Percentiles rank a stretch among this genome's conserved stretches.
These are phyloP conservation scores for Neurospora africana DNA, from an alignment of 495 filamentous ascomycete species.

Conservation along the genomic window DNA sequence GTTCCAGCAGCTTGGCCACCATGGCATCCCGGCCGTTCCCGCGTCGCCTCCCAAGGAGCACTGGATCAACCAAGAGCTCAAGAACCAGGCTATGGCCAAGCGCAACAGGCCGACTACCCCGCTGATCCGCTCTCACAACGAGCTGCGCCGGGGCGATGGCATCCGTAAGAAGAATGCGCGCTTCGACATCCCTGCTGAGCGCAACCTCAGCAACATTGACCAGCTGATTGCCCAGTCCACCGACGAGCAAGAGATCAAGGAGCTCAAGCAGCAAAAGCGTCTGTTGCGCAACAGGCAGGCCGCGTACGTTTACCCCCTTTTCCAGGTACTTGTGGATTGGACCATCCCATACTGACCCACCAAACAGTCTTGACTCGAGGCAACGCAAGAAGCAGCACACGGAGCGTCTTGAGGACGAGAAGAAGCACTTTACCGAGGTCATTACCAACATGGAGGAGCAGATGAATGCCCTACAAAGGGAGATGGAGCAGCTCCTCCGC, in stretches of 20 bases:
- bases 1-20: conserved; percentile 39
- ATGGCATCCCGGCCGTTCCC: conserved; percentile 29
- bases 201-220: conserved; percentile 92
- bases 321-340: conserved; percentile 10
- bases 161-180: conserved; percentile 99
- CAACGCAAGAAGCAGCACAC: conserved; percentile 99
- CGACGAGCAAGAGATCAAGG: conserved; percentile 92
- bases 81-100: conserved; percentile 53
- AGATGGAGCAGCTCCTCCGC: conserved; percentile 54
- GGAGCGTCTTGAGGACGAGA: conserved; percentile 91
- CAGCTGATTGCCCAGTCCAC: conserved; percentile 76
- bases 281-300: conserved; percentile 91
- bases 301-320: conserved; percentile 54
- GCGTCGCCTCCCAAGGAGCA: conserved; percentile 46
- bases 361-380: conserved; percentile 74
- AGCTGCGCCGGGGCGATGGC: conserved; percentile 73
- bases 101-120: conserved; percentile 62
- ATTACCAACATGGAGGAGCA: conserved; percentile 75
- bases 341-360: conserved; percentile 27
- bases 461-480: conserved; percentile 52
- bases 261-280: conserved; percentile 96
- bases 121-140: conserved; percentile 66
- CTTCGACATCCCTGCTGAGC: conserved; percentile 92
- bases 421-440: conserved; percentile 71
- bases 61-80: conserved; percentile 43